Evolutionary conservation across 2,329 filamentous ascomycete genomes (phyloP), one percentile per base, ranked within the genome.

Genomic region (Zarea fungicola): DNA sequence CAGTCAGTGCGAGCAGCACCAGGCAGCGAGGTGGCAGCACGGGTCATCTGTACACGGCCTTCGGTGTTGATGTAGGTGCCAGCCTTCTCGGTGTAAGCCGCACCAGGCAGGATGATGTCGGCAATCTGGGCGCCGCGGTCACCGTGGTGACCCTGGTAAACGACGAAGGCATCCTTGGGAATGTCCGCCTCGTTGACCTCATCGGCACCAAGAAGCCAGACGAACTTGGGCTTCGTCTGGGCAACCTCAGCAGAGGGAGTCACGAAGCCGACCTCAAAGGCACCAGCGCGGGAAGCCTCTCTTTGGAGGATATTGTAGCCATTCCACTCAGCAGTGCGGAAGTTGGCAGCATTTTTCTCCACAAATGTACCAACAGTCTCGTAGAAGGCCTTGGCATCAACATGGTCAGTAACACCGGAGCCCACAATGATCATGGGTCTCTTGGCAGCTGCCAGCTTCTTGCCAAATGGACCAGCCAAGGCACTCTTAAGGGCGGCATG

Each of bases 101-200:
- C 90, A 57, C 90, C 92, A 23, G 93, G 93, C 18, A 99, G 87
- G 57, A 99, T 81, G 50, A 99, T 82, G 62, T 99, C 92, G 42
- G 93, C 93, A 53, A 96, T 81, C 70, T 95, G 86, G 48, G 93
- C 93, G 56, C 92, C 93, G 46, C 81, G 81, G 73, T 99, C 93
- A 70, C 93, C 93, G 69, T 99, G 93, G 70, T 99, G 93, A 56
- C 93, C 93, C 72, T 99, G 93, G 76, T 99, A 99, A 61, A 99
- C 81, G 54, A 99, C 85, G 65, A 97, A 99, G 11, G 93, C 91
- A 57, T 93, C 87, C 77, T 93, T 95, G 61, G 93, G 93, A 50
- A 99, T 88, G 59, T 96, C 90, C 51, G 81, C 78, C 58, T 88
- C 82, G 55, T 78, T 78, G 64, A 97, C 79, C 73, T 99, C 93